Evolutionary conservation across 2,329 filamentous ascomycete genomes (phyloP).

Genomic region (Trichoderma arundinaceum): DNA sequence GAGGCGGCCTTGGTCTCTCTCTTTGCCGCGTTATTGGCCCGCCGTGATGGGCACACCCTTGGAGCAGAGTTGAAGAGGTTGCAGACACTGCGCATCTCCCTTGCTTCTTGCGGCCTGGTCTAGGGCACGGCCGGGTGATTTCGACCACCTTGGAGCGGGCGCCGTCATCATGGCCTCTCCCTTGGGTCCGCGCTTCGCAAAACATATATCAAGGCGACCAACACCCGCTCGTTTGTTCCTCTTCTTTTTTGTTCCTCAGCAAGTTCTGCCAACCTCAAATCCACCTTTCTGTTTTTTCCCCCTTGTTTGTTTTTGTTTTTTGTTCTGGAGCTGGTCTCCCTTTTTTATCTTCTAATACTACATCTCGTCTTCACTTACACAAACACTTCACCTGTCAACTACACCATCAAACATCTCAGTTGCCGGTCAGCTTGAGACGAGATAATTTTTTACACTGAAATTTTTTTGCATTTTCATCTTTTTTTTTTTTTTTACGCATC

Average conservation of each 20-base stretch:
- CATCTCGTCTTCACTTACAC: conserved; percentile 41
- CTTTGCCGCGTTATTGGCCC: conserved; percentile 30
- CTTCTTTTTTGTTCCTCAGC: conserved; percentile 64
- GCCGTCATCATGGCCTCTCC: conserved; percentile 11
- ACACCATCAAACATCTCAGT: conserved; percentile 40
- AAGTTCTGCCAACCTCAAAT: conserved; percentile 64
- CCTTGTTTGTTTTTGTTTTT: conserved; percentile 46
- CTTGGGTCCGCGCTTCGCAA: conserved; percentile 26
- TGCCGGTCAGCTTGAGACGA: conserved; percentile 51
- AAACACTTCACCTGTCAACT: conserved; percentile 31
- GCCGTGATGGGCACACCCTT: conserved; percentile 11
- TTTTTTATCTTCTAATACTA: conserved; percentile 41
- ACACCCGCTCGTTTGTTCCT: conserved; percentile 43
- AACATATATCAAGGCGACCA: conserved; percentile 31
- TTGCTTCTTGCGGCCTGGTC: conserved; percentile 14
- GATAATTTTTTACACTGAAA: conserved; percentile 33
- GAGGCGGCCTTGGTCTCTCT: conserved; percentile 11
- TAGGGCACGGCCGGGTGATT: conserved; percentile 4
- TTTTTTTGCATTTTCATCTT: conserved; percentile 35
- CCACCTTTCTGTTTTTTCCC: conserved; percentile 56
- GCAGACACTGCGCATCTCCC: conserved; percentile 12
- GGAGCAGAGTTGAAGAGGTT: conserved; percentile 8
- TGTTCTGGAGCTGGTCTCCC: conserved; percentile 62
- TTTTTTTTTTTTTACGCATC: conserved; percentile 37
- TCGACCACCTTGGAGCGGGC: not conserved